phyloP scores from a whole-genome alignment of 495 filamentous ascomycete genomes.

The Aspergillus carlsbadensis region DNA sequence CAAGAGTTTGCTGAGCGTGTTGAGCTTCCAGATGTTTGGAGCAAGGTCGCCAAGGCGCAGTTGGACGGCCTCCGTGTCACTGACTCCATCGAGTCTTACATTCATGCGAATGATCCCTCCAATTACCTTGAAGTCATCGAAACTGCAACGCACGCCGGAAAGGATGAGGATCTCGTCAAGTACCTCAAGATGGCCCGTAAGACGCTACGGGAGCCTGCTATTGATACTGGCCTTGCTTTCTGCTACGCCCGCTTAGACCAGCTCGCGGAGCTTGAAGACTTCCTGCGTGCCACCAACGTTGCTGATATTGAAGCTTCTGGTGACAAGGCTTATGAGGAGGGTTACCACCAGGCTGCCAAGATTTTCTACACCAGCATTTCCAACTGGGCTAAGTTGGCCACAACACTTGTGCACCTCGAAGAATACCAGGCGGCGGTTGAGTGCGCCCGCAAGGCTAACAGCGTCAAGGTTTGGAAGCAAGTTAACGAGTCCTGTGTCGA shows the following conservation, averaged over 20 bases:
- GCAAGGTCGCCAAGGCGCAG: conserved; percentile 97
- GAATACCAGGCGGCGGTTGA: conserved; percentile 99
- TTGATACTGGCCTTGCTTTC: conserved; percentile 93
- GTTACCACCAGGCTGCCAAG: conserved; percentile 93
- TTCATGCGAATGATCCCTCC: conserved; percentile 86
- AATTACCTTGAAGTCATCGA: conserved; percentile 97
- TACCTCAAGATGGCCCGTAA: conserved; percentile 96
- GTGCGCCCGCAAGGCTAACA: conserved; percentile 98
- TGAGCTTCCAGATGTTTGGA: conserved; percentile 97
- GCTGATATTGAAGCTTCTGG: conserved; percentile 93
- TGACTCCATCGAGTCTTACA: conserved; percentile 95
- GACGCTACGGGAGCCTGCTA: conserved; percentile 88
- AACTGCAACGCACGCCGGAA: conserved; percentile 91
- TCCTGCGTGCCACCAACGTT: conserved; percentile 90
- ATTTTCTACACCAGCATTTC: conserved; percentile 98
- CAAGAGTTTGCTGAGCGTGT: conserved; percentile 96
- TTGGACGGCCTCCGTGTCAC: conserved; percentile 91
- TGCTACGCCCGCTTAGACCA: conserved; percentile 89
- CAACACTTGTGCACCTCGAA: conserved; percentile 90
- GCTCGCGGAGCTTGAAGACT: conserved; percentile 92
- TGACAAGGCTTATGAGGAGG: conserved; percentile 96
- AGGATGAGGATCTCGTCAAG: conserved; percentile 97
- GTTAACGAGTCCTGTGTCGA: conserved; percentile 95
- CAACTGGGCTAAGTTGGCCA: conserved; percentile 99
- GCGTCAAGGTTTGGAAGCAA: conserved; percentile 99